Evolutionary conservation across 1,284 basidiomycete genomes (phyloP).

Genomic region (Irpex sp.): DNA sequence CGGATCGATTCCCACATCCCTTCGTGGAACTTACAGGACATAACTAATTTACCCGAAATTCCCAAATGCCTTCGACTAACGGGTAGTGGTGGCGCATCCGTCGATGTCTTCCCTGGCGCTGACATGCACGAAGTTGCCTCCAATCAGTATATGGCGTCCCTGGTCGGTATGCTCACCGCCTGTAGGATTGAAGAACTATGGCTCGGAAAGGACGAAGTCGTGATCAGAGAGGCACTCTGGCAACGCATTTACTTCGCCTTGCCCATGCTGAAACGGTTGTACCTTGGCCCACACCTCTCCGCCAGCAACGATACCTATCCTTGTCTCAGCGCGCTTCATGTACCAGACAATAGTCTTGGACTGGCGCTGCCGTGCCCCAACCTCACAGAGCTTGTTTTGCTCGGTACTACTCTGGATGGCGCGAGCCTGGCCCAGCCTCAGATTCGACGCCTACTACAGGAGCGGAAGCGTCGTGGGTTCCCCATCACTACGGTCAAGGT

Average conservation of each 20-base stretch:
- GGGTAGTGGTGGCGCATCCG: neutral
- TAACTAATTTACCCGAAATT: neutral
- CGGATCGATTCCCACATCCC: neutral
- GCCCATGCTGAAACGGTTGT: constrained; percentile 3
- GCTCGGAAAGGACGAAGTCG: constrained; percentile 5
- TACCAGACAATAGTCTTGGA: constrained; percentile 7
- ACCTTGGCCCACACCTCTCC: constrained; percentile 1
- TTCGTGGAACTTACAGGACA: neutral
- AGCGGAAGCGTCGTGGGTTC: constrained; percentile 7
- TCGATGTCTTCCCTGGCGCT: constrained; percentile 5
- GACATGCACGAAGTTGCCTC: constrained; percentile 10
- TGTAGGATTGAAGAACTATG: constrained; percentile 5
- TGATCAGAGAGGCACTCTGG: constrained; percentile 8
- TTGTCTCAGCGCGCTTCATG: constrained; percentile 3
- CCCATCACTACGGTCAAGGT: neutral
- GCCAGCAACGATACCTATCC: neutral
- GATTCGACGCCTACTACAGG: neutral
- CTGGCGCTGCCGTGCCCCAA: constrained; percentile 7
- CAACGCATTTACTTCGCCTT: constrained; percentile 8
- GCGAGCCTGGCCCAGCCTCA: neutral
- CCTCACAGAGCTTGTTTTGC: constrained; percentile 6
- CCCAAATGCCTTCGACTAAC: neutral
- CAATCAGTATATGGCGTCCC: constrained; percentile 11
- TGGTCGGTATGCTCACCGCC: constrained; percentile 5
- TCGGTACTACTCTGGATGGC: neutral